A percentile compares a stretch with the other conserved stretches of the same genome.
These are phyloP conservation scores for Penicillium longicatenatum DNA, from an alignment of 495 filamentous ascomycete genomes.

Conservation along the genomic window DNA sequence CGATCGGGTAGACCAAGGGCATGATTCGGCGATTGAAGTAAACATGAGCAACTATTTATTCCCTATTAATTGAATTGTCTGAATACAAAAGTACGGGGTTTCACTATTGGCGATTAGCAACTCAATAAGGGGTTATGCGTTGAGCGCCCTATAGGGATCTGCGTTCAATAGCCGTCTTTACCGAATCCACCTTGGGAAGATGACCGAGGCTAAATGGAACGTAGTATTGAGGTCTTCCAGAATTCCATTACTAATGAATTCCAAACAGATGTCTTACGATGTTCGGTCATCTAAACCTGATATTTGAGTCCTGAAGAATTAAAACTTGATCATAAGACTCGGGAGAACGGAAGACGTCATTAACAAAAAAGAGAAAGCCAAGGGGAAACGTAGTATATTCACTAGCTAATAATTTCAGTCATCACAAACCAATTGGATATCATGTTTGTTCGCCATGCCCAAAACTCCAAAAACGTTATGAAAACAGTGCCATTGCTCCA, in stretches of 20 bases:
- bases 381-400: neutral
- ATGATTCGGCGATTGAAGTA: neutral
- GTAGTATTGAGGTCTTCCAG: neutral
- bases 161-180: neutral
- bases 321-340: no score
- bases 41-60: neutral
- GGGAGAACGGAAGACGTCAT: neutral
- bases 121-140: neutral
- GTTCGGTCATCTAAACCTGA: no score
- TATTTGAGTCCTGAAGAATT: no score
- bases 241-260: neutral
- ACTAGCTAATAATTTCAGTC: neutral
- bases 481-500: neutral
- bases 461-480: conserved; percentile 14
- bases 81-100: neutral
- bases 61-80: no score
- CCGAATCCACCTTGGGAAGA: neutral
- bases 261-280: no score
- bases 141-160: neutral
- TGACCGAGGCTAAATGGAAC: neutral
- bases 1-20: neutral
- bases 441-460: conserved; percentile 31
- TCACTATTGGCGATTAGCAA: neutral
- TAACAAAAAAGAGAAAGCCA: neutral
- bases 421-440: conserved; percentile 31